Evolutionary conservation across 2,329 filamentous ascomycete genomes (phyloP).

Genomic region (Huntiella savannae): DNA sequence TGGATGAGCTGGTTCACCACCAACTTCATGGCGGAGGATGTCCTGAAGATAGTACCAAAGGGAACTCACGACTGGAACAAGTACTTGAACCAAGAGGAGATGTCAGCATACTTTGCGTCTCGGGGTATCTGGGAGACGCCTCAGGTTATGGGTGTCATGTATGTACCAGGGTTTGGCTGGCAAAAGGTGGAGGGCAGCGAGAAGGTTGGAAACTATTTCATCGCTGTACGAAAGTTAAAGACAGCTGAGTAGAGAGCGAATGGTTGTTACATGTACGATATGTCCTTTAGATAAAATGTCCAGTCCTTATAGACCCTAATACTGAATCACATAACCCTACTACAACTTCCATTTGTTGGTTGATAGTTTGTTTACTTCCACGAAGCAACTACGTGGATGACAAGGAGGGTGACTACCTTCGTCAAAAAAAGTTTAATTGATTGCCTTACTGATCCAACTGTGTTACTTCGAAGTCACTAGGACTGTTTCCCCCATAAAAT

Average conservation of each 20-base stretch:
- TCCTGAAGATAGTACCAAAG: conserved; percentile 69
- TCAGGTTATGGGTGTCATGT: conserved; percentile 62
- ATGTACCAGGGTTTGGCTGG: conserved; percentile 83
- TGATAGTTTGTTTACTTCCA: too few relatives aligned
- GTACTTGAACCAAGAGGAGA: conserved; percentile 76
- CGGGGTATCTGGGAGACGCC: conserved; percentile 39
- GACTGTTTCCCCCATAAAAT: too few relatives aligned
- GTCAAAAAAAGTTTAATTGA: too few relatives aligned
- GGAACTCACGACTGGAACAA: conserved; percentile 95
- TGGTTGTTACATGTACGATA: conserved; percentile 1
- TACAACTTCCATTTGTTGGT: too few relatives aligned
- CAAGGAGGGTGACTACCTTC: too few relatives aligned
- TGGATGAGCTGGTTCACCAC: conserved; percentile 83
- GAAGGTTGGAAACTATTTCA: conserved; percentile 88
- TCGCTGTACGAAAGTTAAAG: conserved; percentile 44
- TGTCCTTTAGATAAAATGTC: not conserved
- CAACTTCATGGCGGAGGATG: conserved; percentile 75
- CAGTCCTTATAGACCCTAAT: not conserved
- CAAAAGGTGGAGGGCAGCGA: conserved; percentile 65
- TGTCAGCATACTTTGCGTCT: conserved; percentile 36
- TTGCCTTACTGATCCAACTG: too few relatives aligned
- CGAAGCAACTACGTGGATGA: too few relatives aligned
- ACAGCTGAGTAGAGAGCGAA: not conserved
- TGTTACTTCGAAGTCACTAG: too few relatives aligned
- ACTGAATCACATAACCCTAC: not conserved